A percentile compares a stretch with the other conserved stretches of the same genome.
phyloP scores from a whole-genome alignment of 2,329 filamentous ascomycete species.

The Microsporum audouinii region DNA sequence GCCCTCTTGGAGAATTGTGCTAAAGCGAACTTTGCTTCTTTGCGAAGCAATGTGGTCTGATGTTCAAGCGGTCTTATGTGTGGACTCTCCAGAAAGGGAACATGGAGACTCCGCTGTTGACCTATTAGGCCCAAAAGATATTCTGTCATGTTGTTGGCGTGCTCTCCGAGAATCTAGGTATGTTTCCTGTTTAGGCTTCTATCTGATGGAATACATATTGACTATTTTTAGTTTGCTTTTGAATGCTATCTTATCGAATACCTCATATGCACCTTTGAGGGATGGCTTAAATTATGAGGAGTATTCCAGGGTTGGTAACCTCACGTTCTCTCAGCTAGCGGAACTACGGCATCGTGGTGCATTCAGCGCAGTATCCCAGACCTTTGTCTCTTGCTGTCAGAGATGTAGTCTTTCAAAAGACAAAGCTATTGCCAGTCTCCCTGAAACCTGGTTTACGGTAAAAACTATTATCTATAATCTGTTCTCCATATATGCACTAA shows the following conservation, averaged over 20 bases:
- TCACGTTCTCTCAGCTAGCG: constrained; percentile 73
- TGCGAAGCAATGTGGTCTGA: constrained; percentile 64
- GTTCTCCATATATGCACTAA: constrained; percentile 12
- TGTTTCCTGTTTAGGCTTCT: constrained; percentile 12
- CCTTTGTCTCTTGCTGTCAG: constrained; percentile 71
- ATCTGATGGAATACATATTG: neutral
- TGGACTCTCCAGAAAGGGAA: constrained; percentile 80
- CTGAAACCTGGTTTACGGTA: constrained; percentile 61
- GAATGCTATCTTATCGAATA: constrained; percentile 48
- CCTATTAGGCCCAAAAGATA: constrained; percentile 68
- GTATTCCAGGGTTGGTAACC: constrained; percentile 55
- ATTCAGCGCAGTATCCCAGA: constrained; percentile 83
- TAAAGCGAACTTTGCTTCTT: constrained; percentile 44
- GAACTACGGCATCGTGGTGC: constrained; percentile 80
- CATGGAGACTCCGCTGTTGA: constrained; percentile 58
- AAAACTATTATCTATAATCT: constrained; percentile 13
- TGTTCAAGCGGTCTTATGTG: constrained; percentile 69
- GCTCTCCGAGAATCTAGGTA: constrained; percentile 90
- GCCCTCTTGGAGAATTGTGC: constrained; percentile 23
- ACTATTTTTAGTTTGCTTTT: constrained; percentile 54
- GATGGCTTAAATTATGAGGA: constrained; percentile 43
- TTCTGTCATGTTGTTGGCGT: constrained; percentile 89
- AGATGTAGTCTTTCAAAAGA: constrained; percentile 45
- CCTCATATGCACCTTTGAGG: constrained; percentile 37
- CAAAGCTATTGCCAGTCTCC: constrained; percentile 35